Conservation (phyloP, 1,139 yeast genomes). For the Hyphopichia buzzinii region DNA sequence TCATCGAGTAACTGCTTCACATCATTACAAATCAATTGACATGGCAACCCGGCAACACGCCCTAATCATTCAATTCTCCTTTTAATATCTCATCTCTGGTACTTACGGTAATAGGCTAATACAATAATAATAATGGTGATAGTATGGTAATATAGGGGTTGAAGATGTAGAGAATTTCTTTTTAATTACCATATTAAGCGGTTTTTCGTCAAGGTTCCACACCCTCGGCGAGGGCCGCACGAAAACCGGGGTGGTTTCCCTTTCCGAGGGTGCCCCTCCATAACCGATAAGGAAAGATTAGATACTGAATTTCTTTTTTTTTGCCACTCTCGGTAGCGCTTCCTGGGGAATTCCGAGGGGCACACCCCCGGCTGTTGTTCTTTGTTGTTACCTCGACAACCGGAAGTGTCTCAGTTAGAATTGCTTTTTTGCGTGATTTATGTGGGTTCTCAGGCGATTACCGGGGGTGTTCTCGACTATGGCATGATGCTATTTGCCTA, state of each 20-base stretch:
- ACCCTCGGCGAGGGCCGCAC: background rate
- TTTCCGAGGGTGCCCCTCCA: slow-evolving; percentile 1
- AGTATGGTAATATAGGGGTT: too few relatives aligned
- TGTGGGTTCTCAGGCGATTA: background rate
- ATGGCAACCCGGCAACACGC: too few relatives aligned
- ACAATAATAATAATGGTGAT: too few relatives aligned
- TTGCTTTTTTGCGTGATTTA: background rate
- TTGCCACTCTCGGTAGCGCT: background rate
- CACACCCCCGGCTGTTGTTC: too few relatives aligned
- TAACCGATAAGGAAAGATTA: background rate
- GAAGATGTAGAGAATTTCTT: too few relatives aligned
- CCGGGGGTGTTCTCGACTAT: background rate
- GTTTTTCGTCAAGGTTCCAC: background rate
- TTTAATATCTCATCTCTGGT: too few relatives aligned
- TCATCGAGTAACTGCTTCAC: background rate
- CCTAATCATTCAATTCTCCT: too few relatives aligned
- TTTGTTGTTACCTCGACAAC: too few relatives aligned
- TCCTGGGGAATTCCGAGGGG: background rate
- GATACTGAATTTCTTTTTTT: background rate
- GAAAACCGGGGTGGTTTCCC: background rate
- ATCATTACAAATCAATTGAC: background rate
- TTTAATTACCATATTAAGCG: background rate
- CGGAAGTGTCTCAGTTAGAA: too few relatives aligned
- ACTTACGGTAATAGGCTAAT: too few relatives aligned
- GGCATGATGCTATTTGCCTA: background rate